These are phyloP conservation scores for Fagus crenata DNA, from an alignment of 306 rosid species.

Conservation along the genomic window DNA sequence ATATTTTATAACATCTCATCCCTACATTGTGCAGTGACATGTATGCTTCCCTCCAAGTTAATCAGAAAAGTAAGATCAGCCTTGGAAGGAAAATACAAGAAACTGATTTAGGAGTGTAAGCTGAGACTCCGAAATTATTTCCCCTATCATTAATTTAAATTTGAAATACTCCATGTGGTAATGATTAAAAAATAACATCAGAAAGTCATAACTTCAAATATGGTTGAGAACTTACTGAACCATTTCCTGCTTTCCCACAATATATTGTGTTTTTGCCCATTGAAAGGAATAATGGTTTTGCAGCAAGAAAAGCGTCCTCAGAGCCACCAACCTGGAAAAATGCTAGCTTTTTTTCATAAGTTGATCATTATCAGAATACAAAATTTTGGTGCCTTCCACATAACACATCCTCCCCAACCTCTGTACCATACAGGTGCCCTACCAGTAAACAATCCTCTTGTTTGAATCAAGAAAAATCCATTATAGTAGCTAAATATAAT, in stretches of 20 bases:
- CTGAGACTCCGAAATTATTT: neutral
- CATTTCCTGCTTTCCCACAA: constrained; percentile 91
- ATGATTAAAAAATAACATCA: neutral
- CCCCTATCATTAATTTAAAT: neutral
- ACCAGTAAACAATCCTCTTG: neutral
- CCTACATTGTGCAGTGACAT: neutral
- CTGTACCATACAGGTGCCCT: neutral
- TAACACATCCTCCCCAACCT: constrained; percentile 15
- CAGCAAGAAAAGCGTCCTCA: constrained; percentile 69
- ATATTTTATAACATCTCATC: neutral
- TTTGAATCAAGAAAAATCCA: neutral
- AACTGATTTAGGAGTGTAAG: neutral
- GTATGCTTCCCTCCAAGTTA: neutral
- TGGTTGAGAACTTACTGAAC: constrained; percentile 70
- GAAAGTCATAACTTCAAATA: constrained; percentile 8
- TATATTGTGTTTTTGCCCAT: constrained; percentile 83
- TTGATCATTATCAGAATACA: constrained; percentile 7
- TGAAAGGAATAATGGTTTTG: constrained; percentile 63
- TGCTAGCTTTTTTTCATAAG: constrained; percentile 31
- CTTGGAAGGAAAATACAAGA: neutral
- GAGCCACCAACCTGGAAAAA: constrained; percentile 84
- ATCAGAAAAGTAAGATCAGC: neutral
- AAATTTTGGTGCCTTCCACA: constrained; percentile 17
- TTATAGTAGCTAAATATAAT: neutral
- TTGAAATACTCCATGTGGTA: neutral